Evolutionary conservation across 2,329 filamentous ascomycete genomes (phyloP).

Genomic region (Epichloe sp.): DNA sequence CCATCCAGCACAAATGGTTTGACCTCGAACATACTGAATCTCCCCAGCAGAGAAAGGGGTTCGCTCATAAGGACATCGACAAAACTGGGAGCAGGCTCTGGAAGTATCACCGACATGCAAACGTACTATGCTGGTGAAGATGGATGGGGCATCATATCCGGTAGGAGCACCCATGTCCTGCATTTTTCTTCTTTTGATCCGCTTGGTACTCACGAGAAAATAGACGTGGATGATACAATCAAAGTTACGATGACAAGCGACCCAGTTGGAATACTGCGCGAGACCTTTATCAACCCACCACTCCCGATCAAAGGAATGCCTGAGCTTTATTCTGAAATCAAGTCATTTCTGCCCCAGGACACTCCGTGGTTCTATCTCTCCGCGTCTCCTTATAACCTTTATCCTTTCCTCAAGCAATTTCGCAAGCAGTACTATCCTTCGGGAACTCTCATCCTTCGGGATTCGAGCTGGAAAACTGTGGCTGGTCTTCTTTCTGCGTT

Average conservation of each 20-base stretch:
- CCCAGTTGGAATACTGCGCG: constrained; percentile 65
- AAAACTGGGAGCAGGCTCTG: constrained; percentile 34
- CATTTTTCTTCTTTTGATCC: not conserved
- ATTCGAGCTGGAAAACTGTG: constrained; percentile 76
- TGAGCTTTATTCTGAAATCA: constrained; percentile 60
- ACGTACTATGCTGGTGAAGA: constrained; percentile 63
- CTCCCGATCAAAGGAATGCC: constrained; percentile 69
- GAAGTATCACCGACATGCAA: constrained; percentile 47
- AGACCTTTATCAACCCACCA: constrained; percentile 70
- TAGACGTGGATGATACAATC: constrained; percentile 90
- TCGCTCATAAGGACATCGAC: constrained; percentile 33
- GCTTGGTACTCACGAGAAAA: not conserved
- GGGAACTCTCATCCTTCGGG: constrained; percentile 73
- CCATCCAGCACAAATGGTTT: constrained; percentile 63
- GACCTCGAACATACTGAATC: constrained; percentile 45
- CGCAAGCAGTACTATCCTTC: constrained; percentile 55
- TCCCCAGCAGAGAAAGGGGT: constrained; percentile 36
- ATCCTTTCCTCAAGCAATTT: constrained; percentile 72
- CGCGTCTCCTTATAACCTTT: constrained; percentile 88
- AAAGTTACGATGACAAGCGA: constrained; percentile 77
- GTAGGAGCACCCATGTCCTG: constrained; percentile 22
- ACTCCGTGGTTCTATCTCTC: constrained; percentile 89
- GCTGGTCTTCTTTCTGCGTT: constrained; percentile 66
- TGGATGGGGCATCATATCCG: constrained; percentile 75
- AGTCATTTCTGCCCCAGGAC: constrained; percentile 35